A percentile compares a stretch with the other conserved stretches of the same genome.
phyloP scores from a whole-genome alignment of 306 rosid species.

The Arachis hypogaea region DNA sequence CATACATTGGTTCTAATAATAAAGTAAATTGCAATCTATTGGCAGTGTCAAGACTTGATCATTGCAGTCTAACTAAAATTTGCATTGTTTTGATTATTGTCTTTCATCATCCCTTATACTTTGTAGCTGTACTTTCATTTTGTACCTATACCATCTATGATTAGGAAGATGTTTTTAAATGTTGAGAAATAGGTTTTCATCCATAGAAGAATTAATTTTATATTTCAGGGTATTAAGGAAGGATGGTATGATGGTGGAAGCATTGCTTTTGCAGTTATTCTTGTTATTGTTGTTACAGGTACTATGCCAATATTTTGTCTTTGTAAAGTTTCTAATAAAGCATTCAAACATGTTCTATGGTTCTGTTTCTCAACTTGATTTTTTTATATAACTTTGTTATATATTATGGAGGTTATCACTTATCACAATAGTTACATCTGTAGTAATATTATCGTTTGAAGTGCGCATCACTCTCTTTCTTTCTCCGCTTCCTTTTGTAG shows the following conservation, averaged over 20 bases:
- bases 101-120: background rate
- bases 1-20: too few relatives aligned
- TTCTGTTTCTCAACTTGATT: constrained; percentile 2
- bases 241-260: constrained; percentile 99
- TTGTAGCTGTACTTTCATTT: constrained; percentile 9
- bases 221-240: constrained; percentile 76
- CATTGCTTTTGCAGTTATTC: constrained; percentile 88
- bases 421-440: constrained; percentile 1
- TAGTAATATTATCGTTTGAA: constrained; percentile 16
- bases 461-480: constrained; percentile 25
- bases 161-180: constrained; percentile 17
- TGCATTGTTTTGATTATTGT: constrained; percentile 13
- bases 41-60: too few relatives aligned
- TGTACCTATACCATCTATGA: background rate
- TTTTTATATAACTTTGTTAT: constrained; percentile 15
- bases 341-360: background rate
- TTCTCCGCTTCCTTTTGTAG: constrained; percentile 45
- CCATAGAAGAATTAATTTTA: constrained; percentile 28
- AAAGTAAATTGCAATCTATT: too few relatives aligned
- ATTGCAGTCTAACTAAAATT: background rate
- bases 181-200: constrained; percentile 14
- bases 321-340: constrained; percentile 18
- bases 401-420: constrained; percentile 8
- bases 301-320: constrained; percentile 43
- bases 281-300: constrained; percentile 94